Conservation (phyloP, 495 filamentous ascomycete genomes). For the Penicillium cosmopolitanum region DNA sequence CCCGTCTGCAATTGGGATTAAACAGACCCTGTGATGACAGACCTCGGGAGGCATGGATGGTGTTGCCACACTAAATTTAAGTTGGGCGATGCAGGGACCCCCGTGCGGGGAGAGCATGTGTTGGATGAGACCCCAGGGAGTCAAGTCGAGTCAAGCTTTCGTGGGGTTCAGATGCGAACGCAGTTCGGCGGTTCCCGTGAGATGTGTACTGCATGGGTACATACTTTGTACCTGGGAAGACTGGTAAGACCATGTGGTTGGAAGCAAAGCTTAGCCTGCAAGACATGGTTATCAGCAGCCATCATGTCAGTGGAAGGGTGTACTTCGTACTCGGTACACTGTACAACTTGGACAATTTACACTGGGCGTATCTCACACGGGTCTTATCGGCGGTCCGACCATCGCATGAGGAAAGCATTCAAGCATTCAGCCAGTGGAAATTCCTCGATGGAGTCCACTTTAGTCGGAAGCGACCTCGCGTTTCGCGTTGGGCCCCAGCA, state of each 20-base stretch:
- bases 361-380: background rate
- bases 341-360: no score
- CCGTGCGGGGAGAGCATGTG: background rate
- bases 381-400: constrained; percentile 19
- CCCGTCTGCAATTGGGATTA: background rate
- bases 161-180: constrained; percentile 3
- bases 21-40: background rate
- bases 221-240: no score
- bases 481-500: background rate
- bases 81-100: background rate
- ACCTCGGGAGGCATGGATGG: background rate
- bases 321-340: no score
- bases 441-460: background rate
- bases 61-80: constrained; percentile 1
- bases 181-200: constrained; percentile 20
- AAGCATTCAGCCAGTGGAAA: background rate
- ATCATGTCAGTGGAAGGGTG: no score
- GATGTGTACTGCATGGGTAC: background rate
- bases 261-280: background rate
- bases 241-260: no score
- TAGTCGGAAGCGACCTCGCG: constrained; percentile 19
- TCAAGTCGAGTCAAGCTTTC: background rate
- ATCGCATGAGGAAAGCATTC: background rate
- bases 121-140: background rate
- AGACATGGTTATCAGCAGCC: no score